Conservation (phyloP, 441 rosid species). For the Dalechampia spathulata region DNA sequence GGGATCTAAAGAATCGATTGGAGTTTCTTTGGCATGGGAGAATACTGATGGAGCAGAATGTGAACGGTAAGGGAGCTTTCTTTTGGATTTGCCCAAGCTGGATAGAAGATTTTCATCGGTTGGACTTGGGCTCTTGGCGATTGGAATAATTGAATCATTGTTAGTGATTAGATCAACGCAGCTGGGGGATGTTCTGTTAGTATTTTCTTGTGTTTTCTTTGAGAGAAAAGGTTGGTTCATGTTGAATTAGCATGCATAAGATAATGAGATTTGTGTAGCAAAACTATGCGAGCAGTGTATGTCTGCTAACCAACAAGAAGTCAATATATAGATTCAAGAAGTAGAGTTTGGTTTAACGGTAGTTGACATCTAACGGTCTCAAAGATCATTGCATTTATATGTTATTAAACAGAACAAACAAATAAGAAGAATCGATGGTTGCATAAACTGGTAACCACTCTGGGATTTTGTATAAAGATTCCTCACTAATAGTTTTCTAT, state of each 20-base stretch:
- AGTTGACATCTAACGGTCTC: slow-evolving; percentile 8
- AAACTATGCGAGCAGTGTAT: too few relatives aligned
- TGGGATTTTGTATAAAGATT: too few relatives aligned
- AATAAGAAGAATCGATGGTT: too few relatives aligned
- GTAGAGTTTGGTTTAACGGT: slow-evolving; percentile 5
- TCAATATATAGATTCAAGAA: not conserved
- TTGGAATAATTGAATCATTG: slow-evolving; percentile 29
- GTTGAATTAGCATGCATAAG: slow-evolving; percentile 5
- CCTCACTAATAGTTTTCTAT: too few relatives aligned
- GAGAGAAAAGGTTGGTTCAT: slow-evolving; percentile 50
- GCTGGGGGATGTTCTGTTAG: slow-evolving; percentile 12
- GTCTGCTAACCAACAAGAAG: not conserved
- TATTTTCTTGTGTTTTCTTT: slow-evolving; percentile 14
- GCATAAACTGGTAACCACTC: too few relatives aligned
- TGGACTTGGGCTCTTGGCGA: slow-evolving; percentile 23
- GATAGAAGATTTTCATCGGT: slow-evolving; percentile 37
- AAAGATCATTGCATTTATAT: too few relatives aligned
- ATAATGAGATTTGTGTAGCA: not conserved
- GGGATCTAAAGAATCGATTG: slow-evolving; percentile 19
- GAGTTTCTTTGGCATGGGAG: slow-evolving; percentile 26
- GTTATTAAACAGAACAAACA: too few relatives aligned
- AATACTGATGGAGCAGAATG: slow-evolving; percentile 58
- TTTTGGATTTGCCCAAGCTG: slow-evolving; percentile 31
- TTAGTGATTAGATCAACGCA: slow-evolving; percentile 19
- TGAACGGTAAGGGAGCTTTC: slow-evolving; percentile 32